phyloP scores from a whole-genome alignment of 805 yeast genomes.

The Hanseniaspora opuntiae region DNA sequence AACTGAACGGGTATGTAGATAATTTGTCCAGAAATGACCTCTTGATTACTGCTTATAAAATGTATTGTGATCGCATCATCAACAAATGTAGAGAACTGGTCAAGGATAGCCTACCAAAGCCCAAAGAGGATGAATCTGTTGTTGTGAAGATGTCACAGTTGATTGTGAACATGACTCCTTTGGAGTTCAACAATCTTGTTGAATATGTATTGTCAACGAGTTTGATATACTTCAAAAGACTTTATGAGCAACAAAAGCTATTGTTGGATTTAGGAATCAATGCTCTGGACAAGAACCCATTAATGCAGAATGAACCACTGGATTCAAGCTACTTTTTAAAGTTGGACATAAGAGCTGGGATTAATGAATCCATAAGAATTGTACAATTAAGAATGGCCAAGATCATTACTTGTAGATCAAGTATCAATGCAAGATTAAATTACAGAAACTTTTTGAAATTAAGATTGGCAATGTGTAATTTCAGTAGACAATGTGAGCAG shows the following conservation, averaged over 20 bases:
- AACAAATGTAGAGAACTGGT: conserved; percentile 63
- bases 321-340: conserved; percentile 35
- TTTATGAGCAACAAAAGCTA: conserved; percentile 66
- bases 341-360: conserved; percentile 52
- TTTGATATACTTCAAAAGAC: conserved; percentile 59
- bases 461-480: conserved; percentile 52
- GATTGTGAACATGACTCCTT: conserved; percentile 54
- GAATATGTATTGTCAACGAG: conserved; percentile 44
- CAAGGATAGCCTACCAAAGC: conserved; percentile 45
- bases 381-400: conserved; percentile 68
- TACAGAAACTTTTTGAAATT: conserved; percentile 52
- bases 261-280: conserved; percentile 57
- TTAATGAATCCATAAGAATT: conserved; percentile 53
- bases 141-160: conserved; percentile 28
- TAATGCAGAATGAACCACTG: conserved; percentile 15
- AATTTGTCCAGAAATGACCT: conserved; percentile 53
- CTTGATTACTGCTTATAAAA: conserved; percentile 44
- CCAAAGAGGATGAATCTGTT: conserved; percentile 12
- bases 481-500: conserved; percentile 71
- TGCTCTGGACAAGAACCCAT: conserved; percentile 23
- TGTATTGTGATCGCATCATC: conserved; percentile 55
- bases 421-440: conserved; percentile 45
- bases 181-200: conserved; percentile 64
- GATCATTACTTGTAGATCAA: conserved; percentile 63
- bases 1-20: conserved; percentile 35